phyloP scores from a whole-genome alignment of 805 yeast species.

The Pichia eremophila region DNA sequence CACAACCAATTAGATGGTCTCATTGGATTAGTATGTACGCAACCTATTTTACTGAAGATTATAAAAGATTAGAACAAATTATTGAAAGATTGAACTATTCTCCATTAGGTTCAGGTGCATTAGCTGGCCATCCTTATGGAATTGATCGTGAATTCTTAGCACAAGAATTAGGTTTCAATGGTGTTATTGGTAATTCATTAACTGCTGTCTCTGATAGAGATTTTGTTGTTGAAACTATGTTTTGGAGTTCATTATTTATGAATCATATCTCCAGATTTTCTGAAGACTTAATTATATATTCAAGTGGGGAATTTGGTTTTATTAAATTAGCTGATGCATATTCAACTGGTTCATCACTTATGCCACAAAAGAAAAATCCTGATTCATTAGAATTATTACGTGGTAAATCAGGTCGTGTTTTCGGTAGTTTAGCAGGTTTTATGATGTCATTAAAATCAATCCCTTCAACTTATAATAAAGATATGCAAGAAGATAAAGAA shows the following conservation, averaged over 20 bases:
- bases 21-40: conserved; percentile 96
- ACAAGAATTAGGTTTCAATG: conserved; percentile 63
- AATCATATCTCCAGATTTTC: conserved; percentile 91
- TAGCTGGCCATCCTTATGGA: conserved; percentile 99
- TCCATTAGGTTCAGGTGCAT: conserved; percentile 95
- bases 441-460: conserved; percentile 94
- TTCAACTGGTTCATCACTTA: conserved; percentile 94
- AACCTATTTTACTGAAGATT: conserved; percentile 87
- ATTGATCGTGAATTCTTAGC: conserved; percentile 91
- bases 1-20: conserved; percentile 99
- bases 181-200: conserved; percentile 89
- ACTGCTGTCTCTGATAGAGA: conserved; percentile 98
- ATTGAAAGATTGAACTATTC: conserved; percentile 74
- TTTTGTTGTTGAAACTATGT: conserved; percentile 89
- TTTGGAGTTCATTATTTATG: conserved; percentile 93
- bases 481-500: conserved; percentile 98
- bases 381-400: conserved; percentile 91
- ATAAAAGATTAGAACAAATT: conserved; percentile 73
- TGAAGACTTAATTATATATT: conserved; percentile 91
- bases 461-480: conserved; percentile 96
- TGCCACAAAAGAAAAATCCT: conserved; percentile 99
- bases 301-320: conserved; percentile 96
- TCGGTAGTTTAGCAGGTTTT: conserved; percentile 91
- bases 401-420: conserved; percentile 96
- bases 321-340: conserved; percentile 92